These are phyloP conservation scores for Ceratocystis destructans DNA, from an alignment of 2,329 filamentous ascomycete genomes.

Conservation along the genomic window DNA sequence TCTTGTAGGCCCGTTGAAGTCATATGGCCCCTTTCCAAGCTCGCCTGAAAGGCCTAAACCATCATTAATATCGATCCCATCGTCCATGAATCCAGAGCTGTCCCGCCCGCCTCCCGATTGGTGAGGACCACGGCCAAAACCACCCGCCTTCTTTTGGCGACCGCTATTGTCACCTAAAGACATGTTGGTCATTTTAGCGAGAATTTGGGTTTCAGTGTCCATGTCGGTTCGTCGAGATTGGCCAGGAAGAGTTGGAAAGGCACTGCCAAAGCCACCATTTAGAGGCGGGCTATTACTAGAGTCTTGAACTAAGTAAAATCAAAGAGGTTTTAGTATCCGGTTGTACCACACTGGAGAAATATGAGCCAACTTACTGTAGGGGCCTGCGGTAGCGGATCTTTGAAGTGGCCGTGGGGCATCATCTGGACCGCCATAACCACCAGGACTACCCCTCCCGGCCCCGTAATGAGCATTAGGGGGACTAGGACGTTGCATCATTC, in stretches of 20 bases:
- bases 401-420: constrained; percentile 5
- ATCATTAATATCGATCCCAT: constrained; percentile 26
- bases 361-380: background rate
- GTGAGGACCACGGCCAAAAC: constrained; percentile 10
- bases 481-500: constrained; percentile 29
- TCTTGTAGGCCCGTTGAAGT: constrained; percentile 39
- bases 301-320: background rate
- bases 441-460: constrained; percentile 13
- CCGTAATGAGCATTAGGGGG: constrained; percentile 28
- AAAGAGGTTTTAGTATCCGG: background rate
- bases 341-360: background rate
- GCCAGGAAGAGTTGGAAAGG: constrained; percentile 15
- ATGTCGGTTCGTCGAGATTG: constrained; percentile 15
- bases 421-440: constrained; percentile 9
- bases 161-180: constrained; percentile 7
- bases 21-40: constrained; percentile 23
- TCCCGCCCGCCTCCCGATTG: constrained; percentile 8
- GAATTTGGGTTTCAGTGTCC: constrained; percentile 16
- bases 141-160: constrained; percentile 10
- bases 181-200: constrained; percentile 17
- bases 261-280: constrained; percentile 12
- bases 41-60: constrained; percentile 25
- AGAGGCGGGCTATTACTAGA: constrained; percentile 8
- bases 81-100: constrained; percentile 23
- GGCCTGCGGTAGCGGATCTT: constrained; percentile 19